Conservation (phyloP, 2,329 filamentous ascomycete genomes). For the Diaporthe destruens region DNA sequence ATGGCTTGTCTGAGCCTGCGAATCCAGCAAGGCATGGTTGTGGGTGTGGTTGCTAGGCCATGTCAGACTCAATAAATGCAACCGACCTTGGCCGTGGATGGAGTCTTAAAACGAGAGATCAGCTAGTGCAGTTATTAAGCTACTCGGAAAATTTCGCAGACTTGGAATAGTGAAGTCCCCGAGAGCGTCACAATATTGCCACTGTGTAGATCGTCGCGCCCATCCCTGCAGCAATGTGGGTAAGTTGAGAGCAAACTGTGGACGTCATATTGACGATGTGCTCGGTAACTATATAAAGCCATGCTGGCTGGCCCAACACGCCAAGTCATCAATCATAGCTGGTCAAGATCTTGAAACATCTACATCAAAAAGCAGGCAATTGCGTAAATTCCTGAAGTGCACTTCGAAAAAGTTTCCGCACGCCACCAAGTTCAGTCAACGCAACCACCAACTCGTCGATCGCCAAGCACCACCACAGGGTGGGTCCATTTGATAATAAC, state of each 20-base stretch:
- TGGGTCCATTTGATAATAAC: background rate
- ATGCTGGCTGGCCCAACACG: background rate
- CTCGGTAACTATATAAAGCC: background rate
- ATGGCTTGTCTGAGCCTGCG: too few species aligned
- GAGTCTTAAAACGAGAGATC: background rate
- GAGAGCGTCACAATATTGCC: constrained; percentile 13
- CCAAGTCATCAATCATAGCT: background rate
- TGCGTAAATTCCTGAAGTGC: too few species aligned
- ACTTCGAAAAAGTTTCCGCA: background rate
- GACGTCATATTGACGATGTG: constrained; percentile 36
- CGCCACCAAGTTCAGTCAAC: too few species aligned
- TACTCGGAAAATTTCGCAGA: background rate
- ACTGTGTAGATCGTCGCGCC: constrained; percentile 5
- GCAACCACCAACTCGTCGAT: background rate
- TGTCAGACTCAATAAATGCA: too few species aligned
- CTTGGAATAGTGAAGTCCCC: background rate
- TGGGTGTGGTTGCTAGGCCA: too few species aligned
- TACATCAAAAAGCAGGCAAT: background rate
- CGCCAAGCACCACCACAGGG: too few species aligned
- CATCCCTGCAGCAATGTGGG: background rate
- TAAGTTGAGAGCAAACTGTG: background rate
- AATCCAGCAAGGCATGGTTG: too few species aligned
- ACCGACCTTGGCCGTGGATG: too few species aligned
- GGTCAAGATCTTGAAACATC: background rate
- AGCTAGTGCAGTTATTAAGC: background rate